Evolutionary conservation across 306 rosid species (phyloP), one percentile per base, ranked within the genome.

Genomic region (Nissolia schottii): DNA sequence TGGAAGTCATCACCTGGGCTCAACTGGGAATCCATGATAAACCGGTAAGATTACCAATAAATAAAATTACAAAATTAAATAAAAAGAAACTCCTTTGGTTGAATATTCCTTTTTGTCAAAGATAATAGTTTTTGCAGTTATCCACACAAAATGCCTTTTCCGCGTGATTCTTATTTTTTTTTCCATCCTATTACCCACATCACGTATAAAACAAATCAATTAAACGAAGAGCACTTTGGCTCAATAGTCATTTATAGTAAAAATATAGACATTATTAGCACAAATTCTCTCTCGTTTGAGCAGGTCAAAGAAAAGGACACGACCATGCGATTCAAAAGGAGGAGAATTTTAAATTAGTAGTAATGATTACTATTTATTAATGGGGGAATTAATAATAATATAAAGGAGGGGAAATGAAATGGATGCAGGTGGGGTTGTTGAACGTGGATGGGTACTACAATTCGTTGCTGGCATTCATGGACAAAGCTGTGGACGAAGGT

Each of bases 371-470:
- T 11, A 19, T 22, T 57, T 11, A 19, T 22, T 12, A 19, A 22
- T 13, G 32, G 8, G 0, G 0, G 9, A 54, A 41, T 3, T 2
- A 1, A 31, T 3, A 11, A 32, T 13, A 56, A 7, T 40, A 4
- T 41, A 28, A 73, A 27, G 67, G 38, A 50, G 15, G 28, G 5
- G 7, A 3, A 61, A 12, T 5, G n/a, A n/a, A n/a, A n/a, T 37
- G 71, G 37, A 14, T 65, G 59, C 75, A 94, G 99, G 99, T 94
- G 82, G 99, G 99, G 27, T 54, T 94, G 86, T 76, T 94, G 62
- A 94, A 94, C 75, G 99, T 94, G 18, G 99, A 94, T 79, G 99
- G 99, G 24, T 94, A 85, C 81, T 94, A 94, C 85, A 87, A 91
- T 76, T 94, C 96, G 35, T 73, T 94, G 20, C 75, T 94, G 38